Conservation (phyloP, 441 rosid genomes). For the Codiaeum variegatum region DNA sequence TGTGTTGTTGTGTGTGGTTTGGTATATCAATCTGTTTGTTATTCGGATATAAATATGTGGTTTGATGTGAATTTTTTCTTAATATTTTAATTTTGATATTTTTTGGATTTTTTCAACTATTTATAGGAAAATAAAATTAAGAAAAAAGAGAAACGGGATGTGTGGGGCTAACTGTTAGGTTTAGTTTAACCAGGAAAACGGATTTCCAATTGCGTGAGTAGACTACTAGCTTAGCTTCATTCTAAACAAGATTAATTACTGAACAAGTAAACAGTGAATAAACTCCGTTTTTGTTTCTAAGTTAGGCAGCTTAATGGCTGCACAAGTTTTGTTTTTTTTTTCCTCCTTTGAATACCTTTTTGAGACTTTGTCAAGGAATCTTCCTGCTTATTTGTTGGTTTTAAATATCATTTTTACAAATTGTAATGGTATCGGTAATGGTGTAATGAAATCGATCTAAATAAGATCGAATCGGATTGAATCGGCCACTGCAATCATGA, state of each 20-base stretch:
- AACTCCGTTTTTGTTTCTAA: background rate
- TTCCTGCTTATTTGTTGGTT: background rate
- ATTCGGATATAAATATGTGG: conserved; percentile 58
- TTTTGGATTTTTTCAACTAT: background rate
- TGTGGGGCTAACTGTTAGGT: background rate
- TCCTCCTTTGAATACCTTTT: background rate
- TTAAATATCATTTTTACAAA: no score
- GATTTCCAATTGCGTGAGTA: conserved; percentile 5
- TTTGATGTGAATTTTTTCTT: conserved; percentile 14
- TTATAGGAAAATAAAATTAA: background rate
- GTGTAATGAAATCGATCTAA: no score
- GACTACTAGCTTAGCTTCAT: background rate
- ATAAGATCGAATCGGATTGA: no score
- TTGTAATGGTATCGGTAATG: no score
- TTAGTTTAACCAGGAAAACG: conserved; percentile 14
- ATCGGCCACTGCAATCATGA: no score
- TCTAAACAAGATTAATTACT: background rate
- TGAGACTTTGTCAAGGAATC: background rate
- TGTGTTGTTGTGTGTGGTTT: conserved; percentile 1
- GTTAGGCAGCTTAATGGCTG: conserved; percentile 8
- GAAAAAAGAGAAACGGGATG: background rate
- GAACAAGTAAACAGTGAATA: background rate
- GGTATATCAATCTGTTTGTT: conserved; percentile 30
- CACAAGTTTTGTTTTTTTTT: background rate
- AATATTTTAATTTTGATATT: background rate